phyloP scores from a whole-genome alignment of 2,329 filamentous ascomycete species.

The Neofusicoccum sp. region DNA sequence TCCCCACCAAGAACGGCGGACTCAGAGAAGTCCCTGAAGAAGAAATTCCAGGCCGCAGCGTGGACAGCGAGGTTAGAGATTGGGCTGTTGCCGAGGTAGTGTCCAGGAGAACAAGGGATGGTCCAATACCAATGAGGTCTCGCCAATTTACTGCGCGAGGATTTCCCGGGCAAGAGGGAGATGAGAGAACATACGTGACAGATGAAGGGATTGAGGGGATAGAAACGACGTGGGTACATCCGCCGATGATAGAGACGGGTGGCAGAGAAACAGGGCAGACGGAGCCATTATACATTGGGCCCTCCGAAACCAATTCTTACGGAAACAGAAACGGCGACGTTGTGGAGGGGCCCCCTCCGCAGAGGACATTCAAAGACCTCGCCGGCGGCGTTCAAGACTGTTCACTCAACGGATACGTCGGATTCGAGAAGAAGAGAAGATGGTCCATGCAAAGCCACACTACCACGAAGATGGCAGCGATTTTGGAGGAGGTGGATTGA shows the following conservation, averaged over 20 bases:
- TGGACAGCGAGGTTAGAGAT: slow-evolving; percentile 19
- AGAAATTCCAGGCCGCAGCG: slow-evolving; percentile 34
- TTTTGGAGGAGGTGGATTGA: not conserved
- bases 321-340: not conserved
- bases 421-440: not conserved
- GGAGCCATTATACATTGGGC: not conserved
- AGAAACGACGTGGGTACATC: slow-evolving; percentile 48
- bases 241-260: slow-evolving; percentile 40
- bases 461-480: not conserved
- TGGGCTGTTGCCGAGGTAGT: slow-evolving; percentile 33
- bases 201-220: slow-evolving; percentile 42
- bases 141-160: slow-evolving; percentile 34
- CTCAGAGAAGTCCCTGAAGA: slow-evolving; percentile 48
- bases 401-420: not conserved
- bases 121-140: slow-evolving; percentile 8
- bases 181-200: slow-evolving; percentile 39
- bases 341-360: not conserved
- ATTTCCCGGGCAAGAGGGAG: slow-evolving; percentile 40
- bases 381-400: not conserved
- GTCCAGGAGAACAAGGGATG: not conserved
- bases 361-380: not conserved
- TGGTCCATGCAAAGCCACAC: not conserved
- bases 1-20: slow-evolving; percentile 33
- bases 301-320: not conserved
- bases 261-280: slow-evolving; percentile 35